A percentile compares a stretch with the other conserved stretches of the same genome.
Evolutionary conservation across 768 basidiomycete species (phyloP).

Genomic region (Tricholoma furcatifolium): DNA sequence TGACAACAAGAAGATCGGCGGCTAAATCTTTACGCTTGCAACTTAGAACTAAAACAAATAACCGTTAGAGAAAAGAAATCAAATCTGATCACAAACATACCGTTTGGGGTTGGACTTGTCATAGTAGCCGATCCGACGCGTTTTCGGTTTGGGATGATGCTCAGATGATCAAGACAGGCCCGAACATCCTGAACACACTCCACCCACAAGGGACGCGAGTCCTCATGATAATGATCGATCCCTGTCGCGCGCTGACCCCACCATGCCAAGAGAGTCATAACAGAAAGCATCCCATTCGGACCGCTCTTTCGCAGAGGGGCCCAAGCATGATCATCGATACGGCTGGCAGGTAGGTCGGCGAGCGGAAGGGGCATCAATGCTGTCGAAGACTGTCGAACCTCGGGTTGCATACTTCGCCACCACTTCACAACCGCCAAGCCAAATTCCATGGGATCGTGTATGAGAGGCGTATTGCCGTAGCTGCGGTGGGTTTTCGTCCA

Average conservation of each 20-base stretch:
- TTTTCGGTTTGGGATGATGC: no score
- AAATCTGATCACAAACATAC: no score
- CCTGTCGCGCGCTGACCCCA: slow-evolving; percentile 5
- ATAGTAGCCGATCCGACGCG: no score
- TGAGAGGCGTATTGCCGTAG: slow-evolving; percentile 4
- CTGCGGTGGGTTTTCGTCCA: slow-evolving; percentile 10
- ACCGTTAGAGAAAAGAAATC: no score
- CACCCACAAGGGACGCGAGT: not conserved
- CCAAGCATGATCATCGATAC: slow-evolving; percentile 1
- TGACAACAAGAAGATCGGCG: no score
- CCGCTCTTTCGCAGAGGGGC: slow-evolving; percentile 6
- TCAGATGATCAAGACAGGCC: slow-evolving; percentile 3
- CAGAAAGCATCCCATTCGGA: slow-evolving; percentile 7
- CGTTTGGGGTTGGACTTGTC: no score
- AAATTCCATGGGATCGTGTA: slow-evolving; percentile 7
- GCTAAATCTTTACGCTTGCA: no score
- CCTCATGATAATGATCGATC: slow-evolving; percentile 3
- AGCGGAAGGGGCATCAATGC: not conserved
- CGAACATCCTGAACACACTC: slow-evolving; percentile 4
- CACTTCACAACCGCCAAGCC: no score
- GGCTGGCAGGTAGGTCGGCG: not conserved
- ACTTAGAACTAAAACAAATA: no score
- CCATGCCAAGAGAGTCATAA: slow-evolving; percentile 7
- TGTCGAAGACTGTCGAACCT: slow-evolving; percentile 1
- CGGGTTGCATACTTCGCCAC: slow-evolving; percentile 12